Conservation (phyloP, 495 filamentous ascomycete genomes). For the Cenococcum geophilum region DNA sequence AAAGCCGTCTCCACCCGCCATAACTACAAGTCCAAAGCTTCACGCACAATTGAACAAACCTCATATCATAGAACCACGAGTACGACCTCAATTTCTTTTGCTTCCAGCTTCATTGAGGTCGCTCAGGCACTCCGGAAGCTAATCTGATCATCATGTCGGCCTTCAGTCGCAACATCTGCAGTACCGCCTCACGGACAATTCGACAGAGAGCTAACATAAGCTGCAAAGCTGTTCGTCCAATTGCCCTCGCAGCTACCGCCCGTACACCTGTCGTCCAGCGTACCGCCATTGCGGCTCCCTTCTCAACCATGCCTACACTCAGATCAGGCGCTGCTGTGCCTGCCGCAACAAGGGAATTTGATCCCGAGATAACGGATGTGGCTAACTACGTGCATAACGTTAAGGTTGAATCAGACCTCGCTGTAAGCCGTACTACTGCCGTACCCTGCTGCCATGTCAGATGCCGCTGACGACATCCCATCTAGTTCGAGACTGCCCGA, state of each 20-base stretch:
- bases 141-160: conserved; percentile 35
- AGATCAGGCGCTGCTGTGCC: conserved; percentile 48
- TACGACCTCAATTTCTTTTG: conserved; percentile 22
- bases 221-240: conserved; percentile 27
- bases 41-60: not conserved
- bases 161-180: conserved; percentile 36
- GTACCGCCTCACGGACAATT: conserved; percentile 30
- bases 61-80: conserved; percentile 11
- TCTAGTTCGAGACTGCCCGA: conserved; percentile 73
- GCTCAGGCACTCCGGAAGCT: conserved; percentile 21
- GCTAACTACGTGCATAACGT: conserved; percentile 90
- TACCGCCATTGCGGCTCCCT: conserved; percentile 34
- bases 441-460: conserved; percentile 3
- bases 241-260: conserved; percentile 22
- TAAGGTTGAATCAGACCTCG: conserved; percentile 82
- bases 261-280: conserved; percentile 20
- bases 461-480: conserved; percentile 3
- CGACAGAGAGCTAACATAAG: conserved; percentile 24
- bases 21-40: not conserved
- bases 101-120: conserved; percentile 20
- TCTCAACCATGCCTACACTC: conserved; percentile 53
- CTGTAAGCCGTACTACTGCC: conserved; percentile 52
- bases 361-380: conserved; percentile 90
- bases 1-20: not conserved
- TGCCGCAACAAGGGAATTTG: conserved; percentile 55